Evolutionary conservation across 2,329 filamentous ascomycete species (phyloP).

Genomic region (Aspergillus novofumigatus): DNA sequence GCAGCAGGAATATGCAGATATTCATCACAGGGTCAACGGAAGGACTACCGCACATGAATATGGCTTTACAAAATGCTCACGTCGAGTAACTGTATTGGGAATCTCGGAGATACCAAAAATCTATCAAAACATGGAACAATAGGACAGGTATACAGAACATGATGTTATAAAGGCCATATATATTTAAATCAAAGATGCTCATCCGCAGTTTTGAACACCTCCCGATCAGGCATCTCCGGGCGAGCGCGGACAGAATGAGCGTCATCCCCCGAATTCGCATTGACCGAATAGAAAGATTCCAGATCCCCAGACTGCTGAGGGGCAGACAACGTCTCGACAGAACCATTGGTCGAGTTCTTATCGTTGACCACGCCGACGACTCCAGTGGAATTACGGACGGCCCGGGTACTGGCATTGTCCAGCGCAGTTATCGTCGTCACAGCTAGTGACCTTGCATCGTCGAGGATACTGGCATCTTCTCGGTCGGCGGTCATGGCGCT

Average conservation of each 20-base stretch:
- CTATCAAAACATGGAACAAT: not conserved
- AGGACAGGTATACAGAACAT: no score
- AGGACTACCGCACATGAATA: no score
- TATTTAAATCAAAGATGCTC: conserved; percentile 12
- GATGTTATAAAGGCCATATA: not conserved
- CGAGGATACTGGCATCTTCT: conserved; percentile 27
- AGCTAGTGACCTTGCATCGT: conserved; percentile 22
- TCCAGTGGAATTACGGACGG: conserved; percentile 25
- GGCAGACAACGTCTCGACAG: conserved; percentile 23
- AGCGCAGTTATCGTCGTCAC: conserved; percentile 10
- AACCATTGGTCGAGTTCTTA: conserved; percentile 16
- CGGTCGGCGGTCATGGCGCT: conserved; percentile 27
- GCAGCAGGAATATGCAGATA: no score
- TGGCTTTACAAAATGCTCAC: no score
- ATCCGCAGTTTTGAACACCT: conserved; percentile 28
- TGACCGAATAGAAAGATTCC: conserved; percentile 6
- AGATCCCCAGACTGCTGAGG: conserved; percentile 8
- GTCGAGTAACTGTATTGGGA: no score
- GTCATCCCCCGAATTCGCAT: conserved; percentile 1
- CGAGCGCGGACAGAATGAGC: conserved; percentile 11
- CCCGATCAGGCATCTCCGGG: conserved; percentile 26
- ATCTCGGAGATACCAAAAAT: not conserved
- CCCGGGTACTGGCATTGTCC: conserved; percentile 29
- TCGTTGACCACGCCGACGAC: conserved; percentile 19
- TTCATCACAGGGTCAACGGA: no score